Conservation (phyloP, 1,284 basidiomycete species). For the Cutaneotrichosporon curvatum region DNA sequence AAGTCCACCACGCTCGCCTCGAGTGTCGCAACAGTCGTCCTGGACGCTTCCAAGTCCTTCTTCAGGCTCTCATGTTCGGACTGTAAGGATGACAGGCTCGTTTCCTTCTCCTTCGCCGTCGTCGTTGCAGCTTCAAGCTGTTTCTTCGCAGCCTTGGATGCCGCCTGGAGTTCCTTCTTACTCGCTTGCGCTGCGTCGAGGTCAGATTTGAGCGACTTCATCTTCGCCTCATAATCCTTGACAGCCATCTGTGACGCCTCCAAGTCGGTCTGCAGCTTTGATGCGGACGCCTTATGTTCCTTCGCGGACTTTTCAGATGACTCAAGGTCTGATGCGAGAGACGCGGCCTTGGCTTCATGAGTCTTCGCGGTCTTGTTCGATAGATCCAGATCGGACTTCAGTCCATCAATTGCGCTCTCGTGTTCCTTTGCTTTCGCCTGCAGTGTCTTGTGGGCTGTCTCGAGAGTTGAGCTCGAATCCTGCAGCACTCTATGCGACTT, state of each 20-base stretch:
- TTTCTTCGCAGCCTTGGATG: neutral
- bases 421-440: too few species aligned
- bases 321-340: constrained; percentile 1
- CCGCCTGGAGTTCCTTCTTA: neutral
- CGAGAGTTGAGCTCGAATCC: too few species aligned
- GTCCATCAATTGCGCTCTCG: too few species aligned
- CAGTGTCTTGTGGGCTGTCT: neutral
- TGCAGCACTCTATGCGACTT: too few species aligned
- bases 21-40: neutral
- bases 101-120: constrained; percentile 5
- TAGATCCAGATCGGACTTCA: constrained; percentile 1
- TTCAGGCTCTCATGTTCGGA: constrained; percentile 7
- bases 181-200: constrained; percentile 1
- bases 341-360: constrained; percentile 1
- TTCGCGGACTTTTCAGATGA: constrained; percentile 1
- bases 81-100: neutral
- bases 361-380: neutral
- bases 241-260: constrained; percentile 1
- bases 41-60: constrained; percentile 5
- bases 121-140: constrained; percentile 1
- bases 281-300: neutral
- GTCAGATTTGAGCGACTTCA: constrained; percentile 1
- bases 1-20: constrained; percentile 4
- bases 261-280: neutral
- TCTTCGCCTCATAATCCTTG: constrained; percentile 2